Conservation (phyloP, 495 filamentous ascomycete genomes). For the Durotheca rogersii region DNA sequence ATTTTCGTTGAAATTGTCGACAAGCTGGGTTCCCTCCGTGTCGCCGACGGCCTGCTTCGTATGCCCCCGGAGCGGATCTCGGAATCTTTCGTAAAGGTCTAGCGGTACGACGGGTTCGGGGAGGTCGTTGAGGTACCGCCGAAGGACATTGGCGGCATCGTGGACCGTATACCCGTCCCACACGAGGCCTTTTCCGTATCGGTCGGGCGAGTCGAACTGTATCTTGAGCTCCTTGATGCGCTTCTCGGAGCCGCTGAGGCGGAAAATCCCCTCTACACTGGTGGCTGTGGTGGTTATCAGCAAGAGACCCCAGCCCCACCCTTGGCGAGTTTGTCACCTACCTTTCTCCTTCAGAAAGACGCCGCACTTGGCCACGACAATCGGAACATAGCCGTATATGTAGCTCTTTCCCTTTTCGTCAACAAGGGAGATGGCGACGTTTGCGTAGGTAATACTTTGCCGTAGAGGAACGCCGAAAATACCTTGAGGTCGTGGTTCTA, state of each 20-base stretch:
- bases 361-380: slow-evolving; percentile 97
- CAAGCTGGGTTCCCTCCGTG: slow-evolving; percentile 54
- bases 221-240: slow-evolving; percentile 94
- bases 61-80: slow-evolving; percentile 77
- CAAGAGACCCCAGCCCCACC: slow-evolving; percentile 7
- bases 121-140: slow-evolving; percentile 91
- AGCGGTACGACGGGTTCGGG: slow-evolving; percentile 95
- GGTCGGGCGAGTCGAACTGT: slow-evolving; percentile 90
- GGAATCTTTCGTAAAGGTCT: slow-evolving; percentile 88
- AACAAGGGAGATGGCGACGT: slow-evolving; percentile 95
- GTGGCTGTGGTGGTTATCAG: slow-evolving; percentile 65
- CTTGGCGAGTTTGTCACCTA: slow-evolving; percentile 47
- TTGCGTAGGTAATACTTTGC: slow-evolving; percentile 95
- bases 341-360: slow-evolving; percentile 99
- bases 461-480: slow-evolving; percentile 97
- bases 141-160: slow-evolving; percentile 95
- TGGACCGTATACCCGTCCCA: slow-evolving; percentile 99
- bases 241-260: slow-evolving; percentile 93
- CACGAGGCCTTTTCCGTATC: slow-evolving; percentile 94
- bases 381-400: slow-evolving; percentile 98
- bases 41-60: slow-evolving; percentile 71
- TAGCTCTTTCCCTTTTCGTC: slow-evolving; percentile 90
- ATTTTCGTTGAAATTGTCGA: slow-evolving; percentile 69
- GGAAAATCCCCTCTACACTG: slow-evolving; percentile 95
- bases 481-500: slow-evolving; percentile 45